A percentile compares a stretch with the other conserved stretches of the same genome.
These are phyloP conservation scores for Mucor irregularis DNA, from an alignment of 371 early-diverging fungal genomes.

Conservation along the genomic window DNA sequence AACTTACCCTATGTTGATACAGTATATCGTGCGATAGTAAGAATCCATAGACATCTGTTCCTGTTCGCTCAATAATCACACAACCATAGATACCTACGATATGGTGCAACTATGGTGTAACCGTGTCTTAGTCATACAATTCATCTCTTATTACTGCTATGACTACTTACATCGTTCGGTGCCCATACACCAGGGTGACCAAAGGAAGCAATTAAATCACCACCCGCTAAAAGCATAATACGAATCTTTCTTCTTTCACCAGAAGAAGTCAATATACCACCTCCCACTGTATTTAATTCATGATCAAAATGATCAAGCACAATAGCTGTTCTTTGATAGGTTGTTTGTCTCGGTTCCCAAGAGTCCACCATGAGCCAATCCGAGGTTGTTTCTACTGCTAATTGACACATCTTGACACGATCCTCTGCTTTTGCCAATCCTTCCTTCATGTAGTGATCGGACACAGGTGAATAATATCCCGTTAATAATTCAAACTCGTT, in stretches of 20 bases:
- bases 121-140: too few species aligned
- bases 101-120: slow-evolving; percentile 78
- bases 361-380: slow-evolving; percentile 95
- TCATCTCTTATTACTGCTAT: not conserved
- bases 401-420: slow-evolving; percentile 92
- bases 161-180: slow-evolving; percentile 79
- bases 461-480: slow-evolving; percentile 96
- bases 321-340: slow-evolving; percentile 84
- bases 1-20: slow-evolving; percentile 80
- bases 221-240: slow-evolving; percentile 94
- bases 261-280: slow-evolving; percentile 52
- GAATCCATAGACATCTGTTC: slow-evolving; percentile 92
- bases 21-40: slow-evolving; percentile 87
- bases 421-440: slow-evolving; percentile 86
- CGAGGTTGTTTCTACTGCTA: slow-evolving; percentile 82
- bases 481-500: slow-evolving; percentile 85
- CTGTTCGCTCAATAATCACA: slow-evolving; percentile 93
- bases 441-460: slow-evolving; percentile 89
- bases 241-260: slow-evolving; percentile 64
- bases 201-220: slow-evolving; percentile 96
- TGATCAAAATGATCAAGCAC: slow-evolving; percentile 95
- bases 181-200: slow-evolving; percentile 92
- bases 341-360: slow-evolving; percentile 88
- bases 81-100: slow-evolving; percentile 95
- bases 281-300: slow-evolving; percentile 72